Base-by-base conservation (phyloP, 129 eudicot species). In the Saposhnikovia divaricata region DNA sequence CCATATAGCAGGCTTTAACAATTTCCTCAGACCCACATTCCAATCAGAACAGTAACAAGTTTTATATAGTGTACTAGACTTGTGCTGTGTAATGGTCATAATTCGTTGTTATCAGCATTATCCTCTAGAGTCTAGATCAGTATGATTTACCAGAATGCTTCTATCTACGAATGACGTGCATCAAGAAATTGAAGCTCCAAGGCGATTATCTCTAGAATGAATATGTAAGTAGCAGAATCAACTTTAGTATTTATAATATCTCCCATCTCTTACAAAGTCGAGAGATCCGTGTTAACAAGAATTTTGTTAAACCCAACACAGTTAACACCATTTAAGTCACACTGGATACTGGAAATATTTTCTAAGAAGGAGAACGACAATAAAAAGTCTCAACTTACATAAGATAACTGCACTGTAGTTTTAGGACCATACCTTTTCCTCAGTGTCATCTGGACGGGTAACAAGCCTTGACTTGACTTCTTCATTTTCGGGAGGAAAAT, bases 381-480 rank as follows among this genome's bases (percentile, higher is more conserved):
- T 42, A 72, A 21, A 18, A 51, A 72, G 18, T 61, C 28, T 59
- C 25, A 59, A 9, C 25, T 25, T 59, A 10, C 3, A 74, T 39
- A 74, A 44, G 57, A 78, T 16, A 37, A 48, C 18, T 46, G 55
- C 74, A 65, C 18, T 66, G 59, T 45, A 71, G 37, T 42, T 9
- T n/a, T 31, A n/a, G 44, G 42, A 86, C 61, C 34, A 31, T 90
- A 88, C 98, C 88, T 96, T 96, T 85, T 92, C 98, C 83, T 96
- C 98, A 0, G 95, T 90, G 85, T 96, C 99, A 90, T 92, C 99
- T 39, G 97, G 86, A 46, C 99, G 95, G 79, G 93, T 96, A 53
- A 96, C 44, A 80, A 96, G 97, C 84, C 99, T 83, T 65, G 83
- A 88, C 87, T 88, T 92, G 40, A 96, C 81, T 81, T 96, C 99